Evolutionary conservation across 495 filamentous ascomycete genomes (phyloP), one percentile per base, ranked within the genome.

Genomic region (Penicillium pulvis): DNA sequence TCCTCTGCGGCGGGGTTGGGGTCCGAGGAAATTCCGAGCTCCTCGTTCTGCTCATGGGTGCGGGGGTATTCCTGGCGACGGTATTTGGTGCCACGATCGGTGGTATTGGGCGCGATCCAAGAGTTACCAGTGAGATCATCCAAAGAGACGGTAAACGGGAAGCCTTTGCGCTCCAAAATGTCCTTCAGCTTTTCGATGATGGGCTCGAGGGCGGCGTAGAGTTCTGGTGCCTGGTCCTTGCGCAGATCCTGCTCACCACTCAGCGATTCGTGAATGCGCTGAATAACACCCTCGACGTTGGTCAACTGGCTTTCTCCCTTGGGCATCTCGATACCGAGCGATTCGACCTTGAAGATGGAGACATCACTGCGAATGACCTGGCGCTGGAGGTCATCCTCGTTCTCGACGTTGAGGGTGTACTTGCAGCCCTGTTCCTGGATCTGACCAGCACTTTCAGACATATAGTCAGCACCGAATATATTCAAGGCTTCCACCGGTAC

Each of bases 41-140:
- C 83, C 46, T 85, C 86, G 63, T 99, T 99, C 72, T 97, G 92
- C 63, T 90, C 88, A 2, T 87, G 78, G 0, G 88, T 92, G 31
- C 94, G 85, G 6, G 86, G 70, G 67, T 96, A 99, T 67, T 97
- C 88, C 42, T 78, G 80, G 62, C 90, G 88, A 26, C 78, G 79
- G 84, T 92, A 97, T 72, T 96, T 97, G 49, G 85, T 87, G 51
- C 69, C 75, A 33, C 72, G 75, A 64, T 93, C 90, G 42, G 82
- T 75, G 55, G 87, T 82, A 59, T 89, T 88, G 31, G 94, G 94
- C 50, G 96, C 91, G 64, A 99, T 95, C 84, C 90, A 98, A 4
- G 91, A 95, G 79, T 99, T 99, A n/a, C 94, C 94, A 4, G 92
- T 90, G 2, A 89, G 89, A 64, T 99, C 94, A 70, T 99, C 91